Evolutionary conservation across 2,329 filamentous ascomycete genomes (phyloP).

Genomic region (Stachybotrys elegans): DNA sequence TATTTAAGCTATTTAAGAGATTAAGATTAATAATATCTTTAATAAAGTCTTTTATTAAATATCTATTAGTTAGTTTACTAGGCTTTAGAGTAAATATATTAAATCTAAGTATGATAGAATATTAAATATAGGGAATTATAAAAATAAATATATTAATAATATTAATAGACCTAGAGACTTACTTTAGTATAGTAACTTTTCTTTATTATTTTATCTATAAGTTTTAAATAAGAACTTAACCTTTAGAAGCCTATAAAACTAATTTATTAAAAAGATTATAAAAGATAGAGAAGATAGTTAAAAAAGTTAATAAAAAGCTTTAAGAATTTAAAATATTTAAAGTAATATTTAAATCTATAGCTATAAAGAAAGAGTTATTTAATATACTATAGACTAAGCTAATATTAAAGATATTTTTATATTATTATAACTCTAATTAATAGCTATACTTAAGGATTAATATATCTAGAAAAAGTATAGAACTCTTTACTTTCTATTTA

Average conservation of each 20-base stretch:
- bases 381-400: neutral
- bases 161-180: neutral
- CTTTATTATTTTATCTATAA: conserved; percentile 2
- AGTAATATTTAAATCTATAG: neutral
- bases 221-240: neutral
- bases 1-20: neutral
- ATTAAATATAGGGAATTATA: neutral
- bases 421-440: neutral
- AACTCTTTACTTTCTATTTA: too few species aligned
- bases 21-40: neutral
- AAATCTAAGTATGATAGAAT: neutral
- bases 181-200: neutral
- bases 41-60: conserved; percentile 1
- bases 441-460: neutral
- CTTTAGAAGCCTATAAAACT: neutral
- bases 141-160: neutral
- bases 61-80: neutral
- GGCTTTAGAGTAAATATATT: neutral
- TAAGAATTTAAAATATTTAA: neutral
- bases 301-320: neutral
- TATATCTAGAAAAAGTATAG: too few species aligned
- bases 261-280: neutral
- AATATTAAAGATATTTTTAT: conserved; percentile 1
- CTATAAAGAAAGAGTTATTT: conserved; percentile 1
- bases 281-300: conserved; percentile 3